Evolutionary conservation across 495 filamentous ascomycete genomes (phyloP), one percentile per base, ranked within the genome.

Genomic region (Saxophila tyrrhenica): DNA sequence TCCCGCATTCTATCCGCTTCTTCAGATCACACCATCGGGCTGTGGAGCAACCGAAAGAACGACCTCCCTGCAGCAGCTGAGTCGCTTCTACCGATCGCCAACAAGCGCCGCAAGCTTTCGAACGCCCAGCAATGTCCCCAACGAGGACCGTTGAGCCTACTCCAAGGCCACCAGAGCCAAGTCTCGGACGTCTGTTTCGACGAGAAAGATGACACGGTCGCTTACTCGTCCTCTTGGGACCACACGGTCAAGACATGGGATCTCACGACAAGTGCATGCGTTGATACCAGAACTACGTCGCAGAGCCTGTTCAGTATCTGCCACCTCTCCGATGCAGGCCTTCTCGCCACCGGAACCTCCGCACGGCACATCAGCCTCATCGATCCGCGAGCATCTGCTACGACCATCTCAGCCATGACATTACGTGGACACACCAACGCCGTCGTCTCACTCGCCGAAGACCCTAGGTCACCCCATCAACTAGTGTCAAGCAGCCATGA

Each of bases 161-260:
- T 95, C 50, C 73, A 75, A 1, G 78, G 78, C 19, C 90, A 96
- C 73, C 80, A 76, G 1, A 76, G 75, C 0, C 78, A 84, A 2
- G 85, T 90, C 13, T 82, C 83, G 0, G 81, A 79, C 29, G 84
- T 81, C 19, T 78, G 87, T 35, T 98, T 97, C 72, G 84, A 91
- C 65, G 84, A 82, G 1, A 75, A 76, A 44, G 92, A 96, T 71
- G 68, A 81, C 24, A 95, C 86, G 11, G 84, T 97, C 22, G 91
- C 84, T 29, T 96, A 98, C 74, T 89, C 88, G 0, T 76, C 78
- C 1, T 89, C 87, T 20, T 84, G 84, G 75, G 92, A 97, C 72
- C 89, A 95, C 69, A 85, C 86, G 0, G 72, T 96, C 56, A 82
- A 81, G 22, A 97, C 92, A 0, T 86, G 94, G 78, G 92, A 98